A percentile compares a stretch with the other conserved stretches of the same genome.
Conservation (phyloP, 805 yeast genomes). For the Sugiyamaella marilandica region DNA sequence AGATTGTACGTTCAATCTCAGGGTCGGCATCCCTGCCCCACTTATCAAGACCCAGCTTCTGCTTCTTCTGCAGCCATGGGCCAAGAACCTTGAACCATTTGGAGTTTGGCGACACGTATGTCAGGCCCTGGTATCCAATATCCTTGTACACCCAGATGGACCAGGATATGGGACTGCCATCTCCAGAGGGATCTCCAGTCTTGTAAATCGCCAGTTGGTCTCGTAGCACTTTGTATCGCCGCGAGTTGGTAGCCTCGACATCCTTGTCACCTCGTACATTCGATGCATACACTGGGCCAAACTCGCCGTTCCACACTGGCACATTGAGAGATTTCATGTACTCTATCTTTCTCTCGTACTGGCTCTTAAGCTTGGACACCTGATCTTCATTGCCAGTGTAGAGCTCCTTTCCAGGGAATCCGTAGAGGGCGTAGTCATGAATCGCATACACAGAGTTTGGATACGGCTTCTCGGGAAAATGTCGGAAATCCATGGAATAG, state of each 20-base stretch:
- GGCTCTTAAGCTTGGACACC: conserved; percentile 33
- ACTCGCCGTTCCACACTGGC: conserved; percentile 53
- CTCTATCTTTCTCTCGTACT: conserved; percentile 42
- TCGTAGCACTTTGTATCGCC: conserved; percentile 41
- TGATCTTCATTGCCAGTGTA: conserved; percentile 38
- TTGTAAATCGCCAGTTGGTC: conserved; percentile 44
- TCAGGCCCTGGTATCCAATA: conserved; percentile 48
- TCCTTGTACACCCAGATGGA: conserved; percentile 52
- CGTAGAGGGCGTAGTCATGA: conserved; percentile 44
- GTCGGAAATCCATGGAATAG: conserved; percentile 47
- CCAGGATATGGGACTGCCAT: conserved; percentile 43
- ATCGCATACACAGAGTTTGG: conserved; percentile 47
- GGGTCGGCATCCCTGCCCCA: conserved; percentile 49
- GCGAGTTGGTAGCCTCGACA: conserved; percentile 36
- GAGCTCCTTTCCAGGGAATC: conserved; percentile 38
- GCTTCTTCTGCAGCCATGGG: conserved; percentile 40
- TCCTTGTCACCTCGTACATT: conserved; percentile 38
- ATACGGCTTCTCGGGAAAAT: conserved; percentile 37
- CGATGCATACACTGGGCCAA: conserved; percentile 48
- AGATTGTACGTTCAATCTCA: conserved; percentile 33
- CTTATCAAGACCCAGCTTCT: conserved; percentile 42
- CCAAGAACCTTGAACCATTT: conserved; percentile 42
- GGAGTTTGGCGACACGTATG: conserved; percentile 42
- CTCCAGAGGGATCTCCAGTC: conserved; percentile 46
- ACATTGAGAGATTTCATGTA: conserved; percentile 38